These are phyloP conservation scores for Aureobasidium sp. DNA, from an alignment of 2,329 filamentous ascomycete genomes.

Conservation along the genomic window DNA sequence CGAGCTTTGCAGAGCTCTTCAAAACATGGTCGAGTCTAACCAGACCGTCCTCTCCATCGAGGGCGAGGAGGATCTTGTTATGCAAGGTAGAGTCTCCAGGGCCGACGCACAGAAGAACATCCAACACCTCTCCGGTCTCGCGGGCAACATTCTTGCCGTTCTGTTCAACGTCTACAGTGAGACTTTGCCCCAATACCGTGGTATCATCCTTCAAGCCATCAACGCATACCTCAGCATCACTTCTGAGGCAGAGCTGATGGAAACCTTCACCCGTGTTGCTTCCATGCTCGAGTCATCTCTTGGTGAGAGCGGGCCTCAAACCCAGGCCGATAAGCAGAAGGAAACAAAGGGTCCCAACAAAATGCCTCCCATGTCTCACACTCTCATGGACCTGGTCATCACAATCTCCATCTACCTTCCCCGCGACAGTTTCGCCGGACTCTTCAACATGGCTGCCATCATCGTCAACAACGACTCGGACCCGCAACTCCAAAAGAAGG, in stretches of 20 bases:
- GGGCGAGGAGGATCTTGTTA: slow-evolving; percentile 59
- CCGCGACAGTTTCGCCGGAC: slow-evolving; percentile 68
- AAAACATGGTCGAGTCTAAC: slow-evolving; percentile 85
- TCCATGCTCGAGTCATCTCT: slow-evolving; percentile 71
- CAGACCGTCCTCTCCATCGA: slow-evolving; percentile 67
- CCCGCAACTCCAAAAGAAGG: slow-evolving; percentile 95
- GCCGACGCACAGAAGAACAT: slow-evolving; percentile 69
- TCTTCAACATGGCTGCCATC: slow-evolving; percentile 79
- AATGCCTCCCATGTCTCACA: slow-evolving; percentile 89
- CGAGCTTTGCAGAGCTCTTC: slow-evolving; percentile 78
- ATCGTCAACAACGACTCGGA: slow-evolving; percentile 76
- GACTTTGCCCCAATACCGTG: slow-evolving; percentile 84
- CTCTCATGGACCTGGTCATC: slow-evolving; percentile 92
- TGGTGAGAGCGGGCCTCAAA: slow-evolving; percentile 49
- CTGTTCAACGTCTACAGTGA: slow-evolving; percentile 99
- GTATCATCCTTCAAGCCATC: slow-evolving; percentile 85
- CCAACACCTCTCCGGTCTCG: slow-evolving; percentile 66
- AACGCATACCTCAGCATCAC: slow-evolving; percentile 83
- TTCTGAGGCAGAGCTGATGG: slow-evolving; percentile 58
- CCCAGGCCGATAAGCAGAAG: slow-evolving; percentile 49
- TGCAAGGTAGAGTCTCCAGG: slow-evolving; percentile 71
- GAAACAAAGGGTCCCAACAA: slow-evolving; percentile 43
- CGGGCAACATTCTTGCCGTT: slow-evolving; percentile 85
- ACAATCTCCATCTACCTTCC: slow-evolving; percentile 93
- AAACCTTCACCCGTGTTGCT: slow-evolving; percentile 81